phyloP scores from a whole-genome alignment of 345 rosid genomes.

The Luvunga scandens region DNA sequence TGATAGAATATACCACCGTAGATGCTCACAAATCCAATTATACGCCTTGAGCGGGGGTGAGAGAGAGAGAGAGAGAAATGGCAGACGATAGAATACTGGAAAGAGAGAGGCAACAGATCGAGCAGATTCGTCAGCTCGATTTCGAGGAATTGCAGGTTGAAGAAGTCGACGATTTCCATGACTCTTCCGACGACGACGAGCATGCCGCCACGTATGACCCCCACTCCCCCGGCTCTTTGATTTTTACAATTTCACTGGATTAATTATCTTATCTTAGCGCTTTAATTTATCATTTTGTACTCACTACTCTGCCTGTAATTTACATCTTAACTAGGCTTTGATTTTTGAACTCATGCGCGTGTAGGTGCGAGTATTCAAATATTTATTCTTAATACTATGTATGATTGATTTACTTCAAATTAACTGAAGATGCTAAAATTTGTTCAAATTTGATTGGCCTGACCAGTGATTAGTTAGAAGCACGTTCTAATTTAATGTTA shows the following conservation, averaged over 20 bases:
- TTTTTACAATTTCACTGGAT: not conserved
- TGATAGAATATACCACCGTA: not conserved
- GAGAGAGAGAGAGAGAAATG: constrained; percentile 25
- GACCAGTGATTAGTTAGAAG: not conserved
- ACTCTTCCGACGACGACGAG: constrained; percentile 57
- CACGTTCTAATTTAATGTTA: not conserved
- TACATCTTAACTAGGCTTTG: too few relatives aligned
- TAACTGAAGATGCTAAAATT: not conserved
- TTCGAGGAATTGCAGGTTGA: constrained; percentile 83
- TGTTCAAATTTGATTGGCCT: not conserved
- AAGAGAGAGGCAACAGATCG: constrained; percentile 79
- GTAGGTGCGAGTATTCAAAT: not conserved
- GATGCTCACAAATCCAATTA: not conserved
- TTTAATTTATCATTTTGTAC: not conserved
- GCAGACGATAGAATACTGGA: constrained; percentile 48
- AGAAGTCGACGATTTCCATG: constrained; percentile 63
- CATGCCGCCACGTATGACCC: constrained; percentile 31
- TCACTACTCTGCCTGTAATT: not conserved
- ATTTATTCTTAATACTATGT: not conserved
- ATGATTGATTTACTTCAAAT: not conserved
- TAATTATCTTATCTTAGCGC: not conserved
- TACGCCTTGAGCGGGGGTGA: not conserved
- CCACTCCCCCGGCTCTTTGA: not conserved
- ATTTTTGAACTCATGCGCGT: not conserved
- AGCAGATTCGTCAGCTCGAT: constrained; percentile 85